A percentile compares a stretch with the other conserved stretches of the same genome.
Evolutionary conservation across 805 yeast genomes (phyloP).

Genomic region (Pachysolen tannophilus): DNA sequence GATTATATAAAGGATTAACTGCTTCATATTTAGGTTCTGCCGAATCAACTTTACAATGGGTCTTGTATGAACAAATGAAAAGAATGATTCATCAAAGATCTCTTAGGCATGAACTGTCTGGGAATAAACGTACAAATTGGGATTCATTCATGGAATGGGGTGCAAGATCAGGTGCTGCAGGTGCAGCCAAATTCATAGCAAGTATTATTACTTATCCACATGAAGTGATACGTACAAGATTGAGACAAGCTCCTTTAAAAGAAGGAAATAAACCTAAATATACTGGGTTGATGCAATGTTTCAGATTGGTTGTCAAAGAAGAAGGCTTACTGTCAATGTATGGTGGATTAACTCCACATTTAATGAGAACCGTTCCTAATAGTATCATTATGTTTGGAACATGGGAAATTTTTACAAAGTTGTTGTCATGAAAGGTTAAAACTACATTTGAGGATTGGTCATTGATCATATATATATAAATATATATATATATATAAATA

Average conservation of each 20-base stretch:
- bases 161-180: constrained; percentile 96
- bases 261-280: constrained; percentile 78
- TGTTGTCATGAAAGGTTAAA: constrained; percentile 42
- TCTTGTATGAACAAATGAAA: constrained; percentile 93
- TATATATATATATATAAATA: too few relatives aligned
- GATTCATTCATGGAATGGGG: constrained; percentile 83
- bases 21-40: constrained; percentile 92
- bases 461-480: too few relatives aligned
- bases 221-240: constrained; percentile 91
- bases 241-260: constrained; percentile 83
- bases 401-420: constrained; percentile 77
- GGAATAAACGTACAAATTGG: constrained; percentile 34
- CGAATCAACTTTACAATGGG: constrained; percentile 95
- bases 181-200: constrained; percentile 90
- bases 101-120: constrained; percentile 22
- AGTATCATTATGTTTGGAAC: constrained; percentile 98
- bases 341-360: constrained; percentile 96
- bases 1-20: constrained; percentile 84
- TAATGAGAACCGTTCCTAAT: constrained; percentile 95
- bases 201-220: constrained; percentile 93
- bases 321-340: constrained; percentile 93
- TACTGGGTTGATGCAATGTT: constrained; percentile 83
- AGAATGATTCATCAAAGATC: constrained; percentile 48
- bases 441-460: too few relatives aligned
- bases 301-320: constrained; percentile 75